phyloP scores from a whole-genome alignment of 179 eudicot species.

The Spinacia oleracea region DNA sequence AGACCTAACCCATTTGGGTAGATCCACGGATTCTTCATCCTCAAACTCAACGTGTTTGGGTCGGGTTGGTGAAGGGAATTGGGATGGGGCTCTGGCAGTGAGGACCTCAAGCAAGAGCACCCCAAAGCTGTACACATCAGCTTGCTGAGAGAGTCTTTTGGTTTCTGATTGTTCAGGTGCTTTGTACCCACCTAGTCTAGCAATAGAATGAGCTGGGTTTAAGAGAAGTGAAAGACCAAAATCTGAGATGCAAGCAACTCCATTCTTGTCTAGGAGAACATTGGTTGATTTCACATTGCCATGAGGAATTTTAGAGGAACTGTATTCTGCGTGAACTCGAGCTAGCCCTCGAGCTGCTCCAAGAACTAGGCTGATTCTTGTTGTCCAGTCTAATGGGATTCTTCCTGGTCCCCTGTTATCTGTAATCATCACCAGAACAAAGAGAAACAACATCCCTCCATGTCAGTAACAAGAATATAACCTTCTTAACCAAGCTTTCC shows the following conservation, averaged over 20 bases:
- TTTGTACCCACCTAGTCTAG: conserved; percentile 74
- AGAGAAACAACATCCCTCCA: background rate
- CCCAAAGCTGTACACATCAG: conserved; percentile 93
- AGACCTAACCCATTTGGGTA: conserved; percentile 86
- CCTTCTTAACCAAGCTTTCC: background rate
- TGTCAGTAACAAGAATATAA: background rate
- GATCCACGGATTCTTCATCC: conserved; percentile 50
- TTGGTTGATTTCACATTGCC: conserved; percentile 91
- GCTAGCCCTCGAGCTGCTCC: conserved; percentile 91
- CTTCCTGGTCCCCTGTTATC: conserved; percentile 91
- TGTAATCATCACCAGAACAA: conserved; percentile 28
- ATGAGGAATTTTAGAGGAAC: conserved; percentile 73
- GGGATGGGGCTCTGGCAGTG: conserved; percentile 73
- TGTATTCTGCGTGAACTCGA: conserved; percentile 67
- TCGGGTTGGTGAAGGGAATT: conserved; percentile 51
- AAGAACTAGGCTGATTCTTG: conserved; percentile 72
- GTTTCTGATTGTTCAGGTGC: conserved; percentile 79
- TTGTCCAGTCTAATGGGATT: conserved; percentile 91
- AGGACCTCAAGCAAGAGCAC: conserved; percentile 73
- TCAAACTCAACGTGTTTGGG: conserved; percentile 31
- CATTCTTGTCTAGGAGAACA: conserved; percentile 77
- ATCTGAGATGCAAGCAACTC: conserved; percentile 80
- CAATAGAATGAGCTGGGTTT: conserved; percentile 75
- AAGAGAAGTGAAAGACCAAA: conserved; percentile 77
- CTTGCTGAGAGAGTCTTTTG: conserved; percentile 80